Conservation (phyloP, 345 rosid species). For the Populus deltoides region DNA sequence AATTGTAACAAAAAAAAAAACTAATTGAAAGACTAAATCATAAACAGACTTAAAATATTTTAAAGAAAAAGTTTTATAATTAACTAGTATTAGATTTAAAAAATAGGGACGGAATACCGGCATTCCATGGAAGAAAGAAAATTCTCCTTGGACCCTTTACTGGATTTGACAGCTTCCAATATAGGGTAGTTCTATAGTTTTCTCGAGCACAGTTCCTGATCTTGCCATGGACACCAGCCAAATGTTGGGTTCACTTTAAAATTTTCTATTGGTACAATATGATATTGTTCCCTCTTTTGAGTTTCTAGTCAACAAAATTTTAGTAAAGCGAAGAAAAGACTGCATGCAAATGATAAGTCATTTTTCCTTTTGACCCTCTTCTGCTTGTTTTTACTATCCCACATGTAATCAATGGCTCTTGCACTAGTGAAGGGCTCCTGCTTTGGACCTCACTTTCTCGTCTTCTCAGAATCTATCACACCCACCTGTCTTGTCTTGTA, state of each 20-base stretch:
- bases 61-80: no score
- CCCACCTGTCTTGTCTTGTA: constrained; percentile 5
- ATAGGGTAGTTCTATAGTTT: not conserved
- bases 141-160: no score
- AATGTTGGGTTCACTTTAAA: constrained; percentile 1
- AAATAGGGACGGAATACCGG: no score
- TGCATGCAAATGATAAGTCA: constrained; percentile 18
- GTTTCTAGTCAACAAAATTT: constrained; percentile 17
- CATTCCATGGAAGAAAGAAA: no score
- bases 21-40: no score
- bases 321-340: constrained; percentile 2
- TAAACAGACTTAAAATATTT: no score
- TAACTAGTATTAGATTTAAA: no score
- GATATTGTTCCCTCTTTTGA: constrained; percentile 20
- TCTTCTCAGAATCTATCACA: constrained; percentile 5
- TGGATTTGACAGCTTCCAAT: no score
- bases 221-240: not conserved
- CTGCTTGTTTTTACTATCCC: constrained; percentile 10
- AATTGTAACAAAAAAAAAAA: no score
- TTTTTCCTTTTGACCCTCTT: constrained; percentile 17
- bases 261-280: constrained; percentile 15
- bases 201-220: not conserved
- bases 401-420: not conserved
- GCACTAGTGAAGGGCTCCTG: not conserved
- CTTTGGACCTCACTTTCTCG: not conserved